Evolutionary conservation across 2,329 filamentous ascomycete species (phyloP).

Genomic region (Aquanectria penicillioides): DNA sequence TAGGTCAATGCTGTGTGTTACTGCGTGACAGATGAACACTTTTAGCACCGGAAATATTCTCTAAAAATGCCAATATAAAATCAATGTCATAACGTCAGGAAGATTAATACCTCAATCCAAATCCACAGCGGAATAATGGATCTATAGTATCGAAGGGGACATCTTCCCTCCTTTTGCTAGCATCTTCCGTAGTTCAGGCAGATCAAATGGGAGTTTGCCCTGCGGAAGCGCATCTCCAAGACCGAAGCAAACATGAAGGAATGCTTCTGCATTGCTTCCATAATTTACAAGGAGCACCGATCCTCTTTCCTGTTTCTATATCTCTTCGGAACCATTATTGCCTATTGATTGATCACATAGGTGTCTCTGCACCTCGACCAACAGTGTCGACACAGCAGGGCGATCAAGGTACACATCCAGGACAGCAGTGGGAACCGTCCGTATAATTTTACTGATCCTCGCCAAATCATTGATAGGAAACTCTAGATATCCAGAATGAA

Average conservation of each 20-base stretch:
- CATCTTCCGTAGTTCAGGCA: constrained; percentile 57
- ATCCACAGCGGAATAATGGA: constrained; percentile 44
- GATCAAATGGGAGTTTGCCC: constrained; percentile 51
- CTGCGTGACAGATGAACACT: too few species aligned
- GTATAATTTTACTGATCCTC: constrained; percentile 47
- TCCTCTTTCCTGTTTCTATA: too few species aligned
- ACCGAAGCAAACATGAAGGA: constrained; percentile 55
- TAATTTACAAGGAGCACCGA: too few species aligned
- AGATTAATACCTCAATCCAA: constrained; percentile 44
- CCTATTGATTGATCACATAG: too few species aligned
- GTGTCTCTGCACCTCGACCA: too few species aligned
- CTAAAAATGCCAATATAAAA: too few species aligned
- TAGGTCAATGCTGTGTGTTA: too few species aligned
- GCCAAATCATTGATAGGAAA: constrained; percentile 46
- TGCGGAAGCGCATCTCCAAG: constrained; percentile 45
- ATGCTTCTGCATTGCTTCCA: constrained; percentile 52
- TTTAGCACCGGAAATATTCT: too few species aligned
- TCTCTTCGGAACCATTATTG: constrained; percentile 51
- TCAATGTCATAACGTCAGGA: too few species aligned
- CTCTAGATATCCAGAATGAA: constrained; percentile 53
- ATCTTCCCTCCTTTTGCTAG: constrained; percentile 45
- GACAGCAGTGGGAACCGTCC: constrained; percentile 50
- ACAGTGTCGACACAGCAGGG: constrained; percentile 54
- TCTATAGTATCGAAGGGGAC: constrained; percentile 42
- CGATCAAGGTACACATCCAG: constrained; percentile 56